Evolutionary conservation across 2,329 filamentous ascomycete genomes (phyloP).

Genomic region (Pseudocercospora fijiensis): DNA sequence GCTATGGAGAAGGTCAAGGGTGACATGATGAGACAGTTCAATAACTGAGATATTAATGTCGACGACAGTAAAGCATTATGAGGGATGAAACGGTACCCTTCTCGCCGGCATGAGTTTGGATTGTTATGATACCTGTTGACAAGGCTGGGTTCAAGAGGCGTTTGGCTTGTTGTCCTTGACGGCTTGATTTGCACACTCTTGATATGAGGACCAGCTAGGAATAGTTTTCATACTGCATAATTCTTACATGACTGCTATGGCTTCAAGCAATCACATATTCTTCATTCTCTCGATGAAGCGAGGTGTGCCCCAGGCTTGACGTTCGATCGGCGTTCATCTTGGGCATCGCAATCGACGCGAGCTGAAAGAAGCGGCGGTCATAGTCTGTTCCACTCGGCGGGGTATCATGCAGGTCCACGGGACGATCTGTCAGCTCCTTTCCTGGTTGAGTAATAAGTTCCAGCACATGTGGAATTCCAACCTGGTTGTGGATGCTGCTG

Average conservation of each 20-base stretch:
- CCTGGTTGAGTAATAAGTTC: slow-evolving; percentile 1
- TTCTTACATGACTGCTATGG: not conserved
- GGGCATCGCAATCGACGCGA: not conserved
- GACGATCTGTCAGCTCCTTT: not conserved
- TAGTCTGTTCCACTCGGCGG: not conserved
- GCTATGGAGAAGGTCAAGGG: slow-evolving; percentile 24
- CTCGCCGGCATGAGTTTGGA: not conserved
- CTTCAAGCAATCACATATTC: not conserved
- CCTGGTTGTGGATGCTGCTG: slow-evolving; percentile 1
- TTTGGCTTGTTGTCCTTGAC: not conserved
- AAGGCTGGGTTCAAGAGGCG: not conserved
- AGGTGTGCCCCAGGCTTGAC: not conserved
- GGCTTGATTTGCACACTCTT: not conserved
- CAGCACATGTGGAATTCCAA: not conserved
- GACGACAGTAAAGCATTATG: not conserved
- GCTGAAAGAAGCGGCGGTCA: not conserved
- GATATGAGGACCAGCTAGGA: not conserved
- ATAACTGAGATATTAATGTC: slow-evolving; percentile 3
- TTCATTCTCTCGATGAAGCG: not conserved
- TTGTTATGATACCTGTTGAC: slow-evolving; percentile 5
- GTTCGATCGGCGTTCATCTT: not conserved
- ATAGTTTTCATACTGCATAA: slow-evolving; percentile 3
- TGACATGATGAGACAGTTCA: slow-evolving; percentile 23
- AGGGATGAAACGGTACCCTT: slow-evolving; percentile 6
- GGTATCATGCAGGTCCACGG: slow-evolving; percentile 1